phyloP scores from a whole-genome alignment of 1,284 basidiomycete genomes.

The Phenoliferia sp. region DNA sequence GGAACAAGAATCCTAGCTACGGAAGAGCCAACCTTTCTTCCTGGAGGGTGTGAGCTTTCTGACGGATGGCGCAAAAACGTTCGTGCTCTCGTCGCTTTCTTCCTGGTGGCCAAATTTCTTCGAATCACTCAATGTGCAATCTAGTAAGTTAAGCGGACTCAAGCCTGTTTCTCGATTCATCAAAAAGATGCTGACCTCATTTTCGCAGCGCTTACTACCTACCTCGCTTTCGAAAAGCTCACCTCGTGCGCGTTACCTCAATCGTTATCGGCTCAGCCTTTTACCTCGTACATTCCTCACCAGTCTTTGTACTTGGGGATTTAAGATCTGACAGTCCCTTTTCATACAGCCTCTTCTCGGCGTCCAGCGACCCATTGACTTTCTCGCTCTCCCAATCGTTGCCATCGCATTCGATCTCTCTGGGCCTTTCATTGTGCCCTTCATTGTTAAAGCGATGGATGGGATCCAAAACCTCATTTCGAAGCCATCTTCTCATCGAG shows the following conservation, averaged over 20 bases:
- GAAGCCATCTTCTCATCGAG: background rate
- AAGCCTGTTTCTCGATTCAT: no score
- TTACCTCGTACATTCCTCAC: slow-evolving; percentile 1
- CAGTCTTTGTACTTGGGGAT: background rate
- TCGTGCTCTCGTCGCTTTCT: background rate
- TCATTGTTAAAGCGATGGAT: background rate
- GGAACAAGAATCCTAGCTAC: background rate
- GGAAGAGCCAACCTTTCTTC: background rate
- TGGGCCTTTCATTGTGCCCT: background rate
- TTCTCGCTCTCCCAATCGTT: slow-evolving; percentile 10
- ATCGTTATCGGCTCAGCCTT: background rate
- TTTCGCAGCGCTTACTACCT: slow-evolving; percentile 3
- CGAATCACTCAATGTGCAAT: background rate
- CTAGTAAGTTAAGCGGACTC: slow-evolving; percentile 1
- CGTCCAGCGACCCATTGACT: background rate
- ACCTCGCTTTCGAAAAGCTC: background rate
- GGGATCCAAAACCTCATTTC: background rate
- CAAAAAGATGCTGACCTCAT: no score
- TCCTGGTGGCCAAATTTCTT: slow-evolving; percentile 10
- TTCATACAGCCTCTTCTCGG: background rate
- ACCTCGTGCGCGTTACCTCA: background rate
- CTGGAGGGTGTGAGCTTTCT: background rate
- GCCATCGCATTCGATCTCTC: slow-evolving; percentile 9
- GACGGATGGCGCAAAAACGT: slow-evolving; percentile 2
- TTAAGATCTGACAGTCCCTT: no score